These are phyloP conservation scores for Auxenochlorella protothecoides DNA, from an alignment of 139 green algal species.

Conservation along the genomic window DNA sequence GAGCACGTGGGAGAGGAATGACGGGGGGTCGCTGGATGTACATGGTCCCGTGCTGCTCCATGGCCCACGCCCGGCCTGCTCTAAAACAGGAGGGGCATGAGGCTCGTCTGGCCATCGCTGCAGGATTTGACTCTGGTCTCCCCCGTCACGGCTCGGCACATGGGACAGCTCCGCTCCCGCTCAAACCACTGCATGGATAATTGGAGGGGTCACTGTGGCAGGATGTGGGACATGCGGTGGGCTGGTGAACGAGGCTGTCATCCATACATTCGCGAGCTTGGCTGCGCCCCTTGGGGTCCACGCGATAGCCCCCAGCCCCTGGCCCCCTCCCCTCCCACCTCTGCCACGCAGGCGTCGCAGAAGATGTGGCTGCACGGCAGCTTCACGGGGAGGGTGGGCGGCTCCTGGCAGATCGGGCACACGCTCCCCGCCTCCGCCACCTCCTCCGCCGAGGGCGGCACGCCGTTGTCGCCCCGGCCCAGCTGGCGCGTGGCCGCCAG, in stretches of 20 bases:
- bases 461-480: slow-evolving; percentile 35
- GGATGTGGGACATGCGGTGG: too few relatives aligned
- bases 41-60: too few relatives aligned
- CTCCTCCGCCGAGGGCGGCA: slow-evolving; percentile 30
- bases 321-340: too few relatives aligned
- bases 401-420: slow-evolving; percentile 78
- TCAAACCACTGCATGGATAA: slow-evolving; percentile 50
- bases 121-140: slow-evolving; percentile 24
- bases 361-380: slow-evolving; percentile 67
- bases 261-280: too few relatives aligned
- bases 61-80: neutral
- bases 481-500: slow-evolving; percentile 24
- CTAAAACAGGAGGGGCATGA: slow-evolving; percentile 47
- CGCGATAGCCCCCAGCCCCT: too few relatives aligned
- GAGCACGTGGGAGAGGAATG: too few relatives aligned
- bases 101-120: slow-evolving; percentile 43
- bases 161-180: slow-evolving; percentile 67
- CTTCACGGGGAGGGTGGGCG: slow-evolving; percentile 22
- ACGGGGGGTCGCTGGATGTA: too few relatives aligned
- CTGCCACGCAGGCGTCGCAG: slow-evolving; percentile 61
- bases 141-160: slow-evolving; percentile 49
- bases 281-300: too few relatives aligned
- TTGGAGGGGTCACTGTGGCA: too few relatives aligned
- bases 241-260: too few relatives aligned
- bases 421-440: slow-evolving; percentile 24